A percentile compares a stretch with the other conserved stretches of the same genome.
Conservation (phyloP, 1,139 yeast species). For the Nakaseomyces glabratus region DNA sequence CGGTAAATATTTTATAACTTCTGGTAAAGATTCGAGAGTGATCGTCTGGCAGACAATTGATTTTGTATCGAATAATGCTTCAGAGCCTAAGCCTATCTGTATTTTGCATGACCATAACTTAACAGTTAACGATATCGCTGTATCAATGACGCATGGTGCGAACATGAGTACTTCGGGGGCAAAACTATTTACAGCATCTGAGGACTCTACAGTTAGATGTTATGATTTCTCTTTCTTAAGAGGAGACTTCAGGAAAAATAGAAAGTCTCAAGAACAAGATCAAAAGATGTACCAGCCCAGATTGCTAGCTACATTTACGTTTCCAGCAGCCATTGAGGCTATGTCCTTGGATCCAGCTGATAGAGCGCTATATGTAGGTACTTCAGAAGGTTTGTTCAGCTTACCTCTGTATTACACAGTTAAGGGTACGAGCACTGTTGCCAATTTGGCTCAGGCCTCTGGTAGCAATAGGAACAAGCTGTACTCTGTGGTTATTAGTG, state of each 20-base stretch:
- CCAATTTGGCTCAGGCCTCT: constrained; percentile 20
- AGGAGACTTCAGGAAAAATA: constrained; percentile 10
- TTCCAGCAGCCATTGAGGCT: constrained; percentile 49
- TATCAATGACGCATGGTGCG: constrained; percentile 24
- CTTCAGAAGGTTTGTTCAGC: constrained; percentile 43
- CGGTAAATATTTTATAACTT: constrained; percentile 62
- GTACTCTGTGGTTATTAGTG: constrained; percentile 22
- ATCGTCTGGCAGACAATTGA: constrained; percentile 67
- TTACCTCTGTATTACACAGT: constrained; percentile 22
- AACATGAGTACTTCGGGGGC: constrained; percentile 40
- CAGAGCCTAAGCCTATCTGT: constrained; percentile 37
- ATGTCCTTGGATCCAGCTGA: constrained; percentile 75
- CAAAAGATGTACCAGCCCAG: constrained; percentile 28
- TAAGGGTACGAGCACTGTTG: constrained; percentile 9
- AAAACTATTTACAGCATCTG: constrained; percentile 62
- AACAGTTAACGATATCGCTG: constrained; percentile 53
- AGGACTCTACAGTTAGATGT: constrained; percentile 66
- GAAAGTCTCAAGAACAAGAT: constrained; percentile 8
- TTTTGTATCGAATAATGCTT: constrained; percentile 31
- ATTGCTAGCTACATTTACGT: constrained; percentile 61
- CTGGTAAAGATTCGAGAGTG: constrained; percentile 76
- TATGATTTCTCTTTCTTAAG: constrained; percentile 38
- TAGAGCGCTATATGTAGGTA: constrained; percentile 64
- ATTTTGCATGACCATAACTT: constrained; percentile 69
- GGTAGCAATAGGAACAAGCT: constrained; percentile 17